A percentile compares a stretch with the other conserved stretches of the same genome.
phyloP scores from a whole-genome alignment of 768 basidiomycete genomes.

The Phylloporus scabripes region DNA sequence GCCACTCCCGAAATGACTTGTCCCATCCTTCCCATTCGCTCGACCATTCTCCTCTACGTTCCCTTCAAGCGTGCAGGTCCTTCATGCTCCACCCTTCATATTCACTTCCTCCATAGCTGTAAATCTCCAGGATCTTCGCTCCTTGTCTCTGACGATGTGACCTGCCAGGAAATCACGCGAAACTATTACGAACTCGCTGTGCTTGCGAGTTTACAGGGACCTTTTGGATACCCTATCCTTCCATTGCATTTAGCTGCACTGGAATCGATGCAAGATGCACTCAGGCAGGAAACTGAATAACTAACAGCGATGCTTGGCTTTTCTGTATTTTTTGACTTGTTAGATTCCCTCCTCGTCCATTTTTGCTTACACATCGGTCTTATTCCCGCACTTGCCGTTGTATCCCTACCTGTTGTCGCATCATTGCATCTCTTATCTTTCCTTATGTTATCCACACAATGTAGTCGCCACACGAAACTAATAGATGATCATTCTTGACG shows the following conservation, averaged over 20 bases:
- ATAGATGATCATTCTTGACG: conserved; percentile 16
- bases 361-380: conserved; percentile 9
- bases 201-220: conserved; percentile 42
- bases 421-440: conserved; percentile 23
- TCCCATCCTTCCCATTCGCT: conserved; percentile 49
- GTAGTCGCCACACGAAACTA: conserved; percentile 16
- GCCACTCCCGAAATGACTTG: conserved; percentile 26
- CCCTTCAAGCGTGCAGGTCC: conserved; percentile 39
- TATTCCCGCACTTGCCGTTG: conserved; percentile 21
- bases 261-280: conserved; percentile 49
- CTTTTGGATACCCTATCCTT: conserved; percentile 47
- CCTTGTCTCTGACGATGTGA: conserved; percentile 29
- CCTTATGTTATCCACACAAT: conserved; percentile 12
- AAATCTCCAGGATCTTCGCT: conserved; percentile 39
- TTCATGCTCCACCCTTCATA: conserved; percentile 45
- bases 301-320: not conserved
- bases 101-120: conserved; percentile 54
- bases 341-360: conserved; percentile 11
- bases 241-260: conserved; percentile 75
- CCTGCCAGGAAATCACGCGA: conserved; percentile 51
- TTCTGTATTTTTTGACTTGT: conserved; percentile 1
- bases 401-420: conserved; percentile 26
- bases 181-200: conserved; percentile 69
- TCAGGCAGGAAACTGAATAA: conserved; percentile 29
- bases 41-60: conserved; percentile 54